These are phyloP conservation scores for Lenwebbia sp. DNA, from an alignment of 345 rosid genomes.

Conservation along the genomic window DNA sequence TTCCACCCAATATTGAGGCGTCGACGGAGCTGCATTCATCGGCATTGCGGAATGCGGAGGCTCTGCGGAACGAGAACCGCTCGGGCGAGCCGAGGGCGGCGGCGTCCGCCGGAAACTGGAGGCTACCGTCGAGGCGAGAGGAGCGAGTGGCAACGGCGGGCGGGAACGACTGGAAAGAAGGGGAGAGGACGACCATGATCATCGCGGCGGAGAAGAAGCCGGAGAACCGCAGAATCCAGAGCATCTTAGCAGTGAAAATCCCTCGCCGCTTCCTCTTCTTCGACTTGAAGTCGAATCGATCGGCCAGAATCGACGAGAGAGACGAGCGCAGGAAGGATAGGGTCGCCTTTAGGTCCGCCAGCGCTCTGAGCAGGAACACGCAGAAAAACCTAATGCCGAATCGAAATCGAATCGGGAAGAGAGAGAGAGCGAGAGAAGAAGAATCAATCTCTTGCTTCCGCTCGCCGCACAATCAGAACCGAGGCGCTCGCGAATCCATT, in stretches of 20 bases:
- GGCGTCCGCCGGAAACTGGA: conserved; percentile 22
- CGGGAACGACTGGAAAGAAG: conserved; percentile 77
- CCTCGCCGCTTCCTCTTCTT: conserved; percentile 23
- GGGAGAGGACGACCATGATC: conserved; percentile 66
- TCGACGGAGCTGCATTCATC: conserved; percentile 30
- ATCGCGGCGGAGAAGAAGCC: conserved; percentile 59
- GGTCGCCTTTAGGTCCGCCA: conserved; percentile 49
- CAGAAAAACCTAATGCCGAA: neutral
- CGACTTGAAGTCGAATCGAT: conserved; percentile 28
- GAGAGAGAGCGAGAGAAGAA: neutral
- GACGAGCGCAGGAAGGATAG: conserved; percentile 24
- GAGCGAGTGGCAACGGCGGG: conserved; percentile 94
- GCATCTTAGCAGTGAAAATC: conserved; percentile 25
- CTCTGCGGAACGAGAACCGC: conserved; percentile 35
- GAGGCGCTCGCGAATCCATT: conserved; percentile 3
- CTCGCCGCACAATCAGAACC: conserved; percentile 7
- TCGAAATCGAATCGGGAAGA: neutral
- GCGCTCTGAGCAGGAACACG: conserved; percentile 6
- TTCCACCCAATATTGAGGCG: neutral
- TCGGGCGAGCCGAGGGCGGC: conserved; percentile 4
- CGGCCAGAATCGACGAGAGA: conserved; percentile 21
- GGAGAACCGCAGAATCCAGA: conserved; percentile 47
- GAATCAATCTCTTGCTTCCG: conserved; percentile 18
- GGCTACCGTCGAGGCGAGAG: conserved; percentile 32
- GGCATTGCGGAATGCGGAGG: conserved; percentile 43